Evolutionary conservation across 305 asterid genomes (phyloP), one percentile per base, ranked within the genome.

Genomic region (Caryopteris hybrid): DNA sequence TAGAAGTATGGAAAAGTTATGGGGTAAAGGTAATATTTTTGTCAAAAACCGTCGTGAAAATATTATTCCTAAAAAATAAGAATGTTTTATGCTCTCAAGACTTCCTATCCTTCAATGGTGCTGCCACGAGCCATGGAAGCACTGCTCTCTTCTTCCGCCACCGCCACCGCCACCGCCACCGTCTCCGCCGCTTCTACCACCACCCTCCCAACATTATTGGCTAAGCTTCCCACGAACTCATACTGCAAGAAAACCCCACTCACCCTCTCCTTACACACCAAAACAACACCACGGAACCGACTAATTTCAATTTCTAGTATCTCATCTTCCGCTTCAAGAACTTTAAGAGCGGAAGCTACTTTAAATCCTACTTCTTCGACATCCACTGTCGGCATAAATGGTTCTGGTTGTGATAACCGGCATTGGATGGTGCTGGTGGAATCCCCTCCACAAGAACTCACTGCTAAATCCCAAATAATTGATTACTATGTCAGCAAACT

Each of bases 371-470:
- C 83, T 71, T 45, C 74, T 71, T 47, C 80, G 60, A 38, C 71
- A 5, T 34, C 61, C 54, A 22, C 43, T 34, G 45, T 67, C 10
- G 63, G 73, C 10, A 39, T 64, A 50, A 43, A 20, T 65, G 38
- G 41, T 12, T 25, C 27, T 14, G 42, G 38, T 45, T 34, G 64
- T 21, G 72, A 50, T 8, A 77, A 71, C 18, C 79, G 86, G 60
- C 86, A 81, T 53, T 93, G 97, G 96, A 84, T 83, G 86, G 94
- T 93, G 74, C 78, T 88, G 17, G 66, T 88, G 83, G 88, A 84
- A 53, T 39, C 78, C 46, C 97, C 95, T 69, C 80, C 87, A 4
- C 72, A 22, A 10, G 71, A 74, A 42, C 76, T 79, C 57, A 51
- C 73, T 45, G 55, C 91, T 42, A 88, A 81, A 72, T 76, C 85